Evolutionary conservation across 106 monocot genomes (phyloP), one percentile per base, ranked within the genome.

Genomic region (Dioscorea dumetorum): DNA sequence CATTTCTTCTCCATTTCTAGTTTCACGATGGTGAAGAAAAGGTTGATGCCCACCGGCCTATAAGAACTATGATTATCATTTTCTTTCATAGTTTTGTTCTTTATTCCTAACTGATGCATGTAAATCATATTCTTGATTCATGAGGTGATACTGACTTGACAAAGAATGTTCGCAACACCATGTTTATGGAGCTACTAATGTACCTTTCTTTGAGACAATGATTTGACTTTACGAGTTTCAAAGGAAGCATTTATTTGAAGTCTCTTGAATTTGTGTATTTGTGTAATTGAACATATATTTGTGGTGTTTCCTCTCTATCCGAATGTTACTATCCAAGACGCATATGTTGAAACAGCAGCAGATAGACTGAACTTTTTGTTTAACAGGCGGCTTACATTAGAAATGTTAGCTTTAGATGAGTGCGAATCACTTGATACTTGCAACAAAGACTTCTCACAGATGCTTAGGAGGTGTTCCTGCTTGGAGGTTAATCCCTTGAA

Each of bases 401-500:
- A 93, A 67, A 61, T 83, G 65, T 63, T 57, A 28, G 50, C 33
- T 70, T 48, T 14, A 0, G 58, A 41, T 72, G 71, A 70, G 22
- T 34, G 33, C 56, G 54, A 48, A 32, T 64, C 70, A 70, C 35
- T 64, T 75, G 8, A 15, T 33, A 21, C 57, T 23, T 76, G 71
- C 58, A 63, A 72, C 22, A 70, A 69, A 24, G 66, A 73, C 22
- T 74, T 86, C 63, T 62, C 70, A 49, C 52, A 58, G 48, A 84
- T 93, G 81, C 72, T 84, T 12, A 68, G 56, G 19, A 21, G 69
- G 16, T 86, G 83, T 62, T 75, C 48, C n/a, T 62, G 65, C 22
- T 86, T 93, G 81, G 89, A 93, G 92, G 92, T 93, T 22, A 82
- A 58, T 35, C n/a, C 48, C 41, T 73, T 53, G 50, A 24, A 56